Percentiles rank a stretch among this genome's conserved stretches.
Conservation (phyloP, 1,284 basidiomycete genomes). For the Afroboletus lepidellus region DNA sequence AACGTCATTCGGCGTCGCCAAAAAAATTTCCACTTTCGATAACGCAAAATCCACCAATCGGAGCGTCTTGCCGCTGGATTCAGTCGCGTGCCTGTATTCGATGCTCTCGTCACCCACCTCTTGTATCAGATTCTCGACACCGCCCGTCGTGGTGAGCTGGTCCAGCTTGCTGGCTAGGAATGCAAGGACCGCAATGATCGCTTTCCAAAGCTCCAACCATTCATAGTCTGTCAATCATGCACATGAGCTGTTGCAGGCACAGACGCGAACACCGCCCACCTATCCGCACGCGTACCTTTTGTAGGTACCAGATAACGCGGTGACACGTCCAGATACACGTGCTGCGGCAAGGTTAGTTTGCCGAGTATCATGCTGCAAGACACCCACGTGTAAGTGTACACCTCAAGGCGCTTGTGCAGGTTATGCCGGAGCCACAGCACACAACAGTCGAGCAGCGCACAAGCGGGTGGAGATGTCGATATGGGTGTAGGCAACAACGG, state of each 20-base stretch:
- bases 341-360: slow-evolving; percentile 31
- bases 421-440: slow-evolving; percentile 69
- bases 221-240: slow-evolving; percentile 48
- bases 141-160: slow-evolving; percentile 46
- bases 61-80: slow-evolving; percentile 40
- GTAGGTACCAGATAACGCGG: slow-evolving; percentile 53
- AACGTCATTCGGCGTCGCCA: slow-evolving; percentile 50
- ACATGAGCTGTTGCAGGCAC: background rate
- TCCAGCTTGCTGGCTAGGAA: slow-evolving; percentile 56
- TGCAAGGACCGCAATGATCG: slow-evolving; percentile 49
- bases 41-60: slow-evolving; percentile 50
- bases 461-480: slow-evolving; percentile 44
- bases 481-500: slow-evolving; percentile 47
- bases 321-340: slow-evolving; percentile 54
- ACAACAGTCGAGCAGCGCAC: slow-evolving; percentile 61
- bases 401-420: slow-evolving; percentile 58
- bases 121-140: slow-evolving; percentile 49
- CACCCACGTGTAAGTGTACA: slow-evolving; percentile 52
- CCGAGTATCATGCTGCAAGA: background rate
- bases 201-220: slow-evolving; percentile 63
- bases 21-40: slow-evolving; percentile 46
- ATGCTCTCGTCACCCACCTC: slow-evolving; percentile 40
- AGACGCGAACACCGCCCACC: slow-evolving; percentile 37
- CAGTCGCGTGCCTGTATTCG: slow-evolving; percentile 9
- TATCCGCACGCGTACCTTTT: slow-evolving; percentile 48